phyloP scores from a whole-genome alignment of 2,329 filamentous ascomycete species.

The Fusarium newnesense region DNA sequence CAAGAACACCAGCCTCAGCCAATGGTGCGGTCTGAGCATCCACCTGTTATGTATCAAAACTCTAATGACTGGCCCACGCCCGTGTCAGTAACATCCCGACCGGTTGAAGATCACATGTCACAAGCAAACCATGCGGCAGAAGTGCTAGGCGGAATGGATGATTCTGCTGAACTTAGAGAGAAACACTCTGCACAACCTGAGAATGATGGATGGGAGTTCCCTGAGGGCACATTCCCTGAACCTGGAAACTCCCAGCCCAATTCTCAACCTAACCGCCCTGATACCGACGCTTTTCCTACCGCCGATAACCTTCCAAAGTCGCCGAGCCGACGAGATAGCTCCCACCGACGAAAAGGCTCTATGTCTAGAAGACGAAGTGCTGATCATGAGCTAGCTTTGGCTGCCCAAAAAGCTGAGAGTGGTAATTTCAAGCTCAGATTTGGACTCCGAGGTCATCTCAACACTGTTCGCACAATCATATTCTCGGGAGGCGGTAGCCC shows the following conservation, averaged over 20 bases:
- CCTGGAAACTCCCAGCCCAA: slow-evolving; percentile 57
- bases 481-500: slow-evolving; percentile 97
- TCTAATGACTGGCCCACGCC: slow-evolving; percentile 50
- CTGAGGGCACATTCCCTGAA: slow-evolving; percentile 76
- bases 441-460: slow-evolving; percentile 89
- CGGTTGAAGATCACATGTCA: slow-evolving; percentile 48
- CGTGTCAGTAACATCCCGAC: slow-evolving; percentile 48
- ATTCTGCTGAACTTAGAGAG: slow-evolving; percentile 57
- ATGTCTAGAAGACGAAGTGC: slow-evolving; percentile 76
- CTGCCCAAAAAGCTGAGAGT: slow-evolving; percentile 70
- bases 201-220: slow-evolving; percentile 91
- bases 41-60: slow-evolving; percentile 53
- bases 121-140: slow-evolving; percentile 54
- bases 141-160: slow-evolving; percentile 51
- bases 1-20: slow-evolving; percentile 58
- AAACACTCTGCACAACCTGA: slow-evolving; percentile 61
- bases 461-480: slow-evolving; percentile 92
- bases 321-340: slow-evolving; percentile 73
- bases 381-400: slow-evolving; percentile 71
- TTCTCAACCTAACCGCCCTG: slow-evolving; percentile 71
- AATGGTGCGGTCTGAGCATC: slow-evolving; percentile 64
- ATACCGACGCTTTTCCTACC: slow-evolving; percentile 87
- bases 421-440: slow-evolving; percentile 92
- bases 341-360: slow-evolving; percentile 84
- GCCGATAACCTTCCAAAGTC: slow-evolving; percentile 85